Evolutionary conservation across 495 filamentous ascomycete species (phyloP).

Genomic region (Podospora pseudopauciseta): DNA sequence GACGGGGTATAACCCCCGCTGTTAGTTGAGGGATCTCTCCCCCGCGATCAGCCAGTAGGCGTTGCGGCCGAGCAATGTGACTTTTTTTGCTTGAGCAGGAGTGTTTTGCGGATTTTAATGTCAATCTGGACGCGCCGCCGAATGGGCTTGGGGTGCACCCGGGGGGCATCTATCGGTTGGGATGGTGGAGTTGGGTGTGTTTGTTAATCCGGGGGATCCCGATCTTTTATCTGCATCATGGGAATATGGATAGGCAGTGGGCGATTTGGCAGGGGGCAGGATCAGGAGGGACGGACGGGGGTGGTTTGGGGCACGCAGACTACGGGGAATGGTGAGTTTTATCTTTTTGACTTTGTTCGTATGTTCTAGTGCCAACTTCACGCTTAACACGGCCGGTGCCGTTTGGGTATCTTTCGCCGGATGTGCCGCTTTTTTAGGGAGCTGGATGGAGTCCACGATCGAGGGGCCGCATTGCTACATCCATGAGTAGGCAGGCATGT

Average conservation of each 20-base stretch:
- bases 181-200: constrained; percentile 44
- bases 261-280: constrained; percentile 63
- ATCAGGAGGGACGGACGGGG: constrained; percentile 15
- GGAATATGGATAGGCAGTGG: constrained; percentile 60
- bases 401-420: constrained; percentile 5
- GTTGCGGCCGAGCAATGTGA: constrained; percentile 19
- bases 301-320: constrained; percentile 16
- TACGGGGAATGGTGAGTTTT: constrained; percentile 14
- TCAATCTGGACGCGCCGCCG: constrained; percentile 17
- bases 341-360: neutral
- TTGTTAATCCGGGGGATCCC: constrained; percentile 58
- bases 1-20: constrained; percentile 50
- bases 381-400: constrained; percentile 15
- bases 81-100: constrained; percentile 19
- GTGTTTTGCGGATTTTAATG: constrained; percentile 16
- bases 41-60: constrained; percentile 21
- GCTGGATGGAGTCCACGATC: constrained; percentile 13
- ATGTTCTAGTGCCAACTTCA: constrained; percentile 13
- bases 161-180: constrained; percentile 27
- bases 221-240: constrained; percentile 64
- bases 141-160: constrained; percentile 20
- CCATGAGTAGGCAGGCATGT: constrained; percentile 10
- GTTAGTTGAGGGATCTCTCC: constrained; percentile 59
- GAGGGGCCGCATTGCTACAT: constrained; percentile 17
- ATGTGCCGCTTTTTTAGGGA: constrained; percentile 1